Evolutionary conservation across 169 alveolate genomes (phyloP).

Genomic region (Eimeria necatrix): DNA sequence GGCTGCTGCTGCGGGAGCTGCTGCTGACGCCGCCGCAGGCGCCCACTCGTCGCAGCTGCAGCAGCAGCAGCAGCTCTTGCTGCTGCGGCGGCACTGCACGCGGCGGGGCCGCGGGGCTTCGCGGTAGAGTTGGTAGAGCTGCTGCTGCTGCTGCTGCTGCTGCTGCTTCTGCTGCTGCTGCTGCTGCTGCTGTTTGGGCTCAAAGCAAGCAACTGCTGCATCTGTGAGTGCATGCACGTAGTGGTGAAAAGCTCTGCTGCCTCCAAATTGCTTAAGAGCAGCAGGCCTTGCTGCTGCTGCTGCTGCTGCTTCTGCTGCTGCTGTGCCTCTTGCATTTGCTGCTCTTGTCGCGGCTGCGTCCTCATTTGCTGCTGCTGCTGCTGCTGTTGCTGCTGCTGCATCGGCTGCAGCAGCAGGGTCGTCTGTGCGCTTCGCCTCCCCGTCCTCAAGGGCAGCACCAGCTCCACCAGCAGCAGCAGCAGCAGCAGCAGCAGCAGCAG

Average conservation of each 20-base stretch:
- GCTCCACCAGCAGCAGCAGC: slow-evolving; percentile 16
- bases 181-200: background rate
- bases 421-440: background rate
- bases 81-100: background rate
- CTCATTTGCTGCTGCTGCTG: background rate
- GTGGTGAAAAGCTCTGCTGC: background rate
- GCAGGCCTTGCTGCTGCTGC: background rate
- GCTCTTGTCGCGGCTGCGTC: background rate
- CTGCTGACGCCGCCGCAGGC: slow-evolving; percentile 44
- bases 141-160: slow-evolving; percentile 50
- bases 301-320: background rate
- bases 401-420: background rate
- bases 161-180: background rate
- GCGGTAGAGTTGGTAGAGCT: background rate
- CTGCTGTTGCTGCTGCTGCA: background rate
- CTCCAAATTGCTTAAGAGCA: background rate
- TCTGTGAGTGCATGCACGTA: no score
- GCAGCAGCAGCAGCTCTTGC: slow-evolving; percentile 41
- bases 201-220: background rate
- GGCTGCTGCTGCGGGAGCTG: slow-evolving; percentile 27
- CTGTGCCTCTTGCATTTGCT: background rate
- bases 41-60: slow-evolving; percentile 37
- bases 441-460: background rate
- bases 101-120: slow-evolving; percentile 26
- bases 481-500: slow-evolving; percentile 65